Base-by-base conservation (phyloP, 2,329 filamentous ascomycete genomes). In the Monosporascus sp. region DNA sequence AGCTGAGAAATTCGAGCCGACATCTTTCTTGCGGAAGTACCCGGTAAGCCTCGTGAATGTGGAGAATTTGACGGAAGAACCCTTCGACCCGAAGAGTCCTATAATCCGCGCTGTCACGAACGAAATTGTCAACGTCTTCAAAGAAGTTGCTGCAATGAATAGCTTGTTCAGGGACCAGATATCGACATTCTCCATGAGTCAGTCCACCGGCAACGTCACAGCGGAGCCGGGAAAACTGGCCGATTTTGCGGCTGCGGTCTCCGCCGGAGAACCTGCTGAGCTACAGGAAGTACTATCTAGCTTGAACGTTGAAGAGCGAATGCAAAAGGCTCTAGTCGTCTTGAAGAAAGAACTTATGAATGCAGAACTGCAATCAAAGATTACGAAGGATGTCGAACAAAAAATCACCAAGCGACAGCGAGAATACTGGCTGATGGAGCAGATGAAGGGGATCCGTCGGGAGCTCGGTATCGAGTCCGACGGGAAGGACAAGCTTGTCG, bases 301-400 rank as follows among this genome's bases (percentile, higher is more conserved):
- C 50, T 81, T 97, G 71, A 90, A 97, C 64, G 87, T 99, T 17
- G 92, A 97, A 70, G 88, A 96, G 63, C 83, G 95, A 58, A 82
- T 99, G 72, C 88, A 91, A 62, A 97, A 97, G 72, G 89, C 93
- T 0, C 76, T 99, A 3, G 83, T 93, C 44, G 89, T 97, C 2
- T 78, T 99, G 60, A 99, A 99, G 77, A 97, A 97, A 72, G 94
- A 99, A 74, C 82, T 97, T 51, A 96, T 97, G 88, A 99, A 97
- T 62, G 94, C 94, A 0, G 90, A 97, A 68, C 77, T 99, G 31
- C 93, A 97, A 70, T 93, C 89, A 53, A 99, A 97, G 77, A 97
- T 99, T 54, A 90, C 89, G 54, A 97, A 97, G 74, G 94, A 99
- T 67, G 95, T 99, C 18, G 94, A 97, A 70, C 90, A 84, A 66